These are phyloP conservation scores for Phytophthora meadii DNA, from an alignment of 352 stramenopile species.

Conservation along the genomic window DNA sequence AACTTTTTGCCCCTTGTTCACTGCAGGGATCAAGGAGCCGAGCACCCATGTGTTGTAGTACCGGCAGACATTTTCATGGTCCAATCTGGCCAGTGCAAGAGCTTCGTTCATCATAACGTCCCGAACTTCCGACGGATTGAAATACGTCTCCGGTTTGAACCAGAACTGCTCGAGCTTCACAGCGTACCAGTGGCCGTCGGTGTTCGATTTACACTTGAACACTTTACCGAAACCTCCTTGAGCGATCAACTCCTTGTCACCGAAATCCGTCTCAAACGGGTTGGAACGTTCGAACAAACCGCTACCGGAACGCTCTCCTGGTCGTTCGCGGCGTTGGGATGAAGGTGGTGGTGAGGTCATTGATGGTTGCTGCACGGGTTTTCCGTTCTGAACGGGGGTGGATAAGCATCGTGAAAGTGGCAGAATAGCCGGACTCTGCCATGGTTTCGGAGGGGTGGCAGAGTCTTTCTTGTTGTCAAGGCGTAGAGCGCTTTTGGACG, in stretches of 20 bases:
- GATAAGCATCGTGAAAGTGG: conserved; percentile 66
- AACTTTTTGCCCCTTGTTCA: conserved; percentile 33
- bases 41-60: conserved; percentile 91
- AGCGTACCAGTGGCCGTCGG: conserved; percentile 77
- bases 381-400: conserved; percentile 50
- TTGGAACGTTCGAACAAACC: conserved; percentile 71
- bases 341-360: conserved; percentile 15
- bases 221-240: conserved; percentile 83
- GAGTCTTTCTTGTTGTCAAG: conserved; percentile 24
- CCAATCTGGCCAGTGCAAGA: conserved; percentile 90
- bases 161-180: conserved; percentile 86
- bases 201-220: conserved; percentile 78
- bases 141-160: conserved; percentile 85
- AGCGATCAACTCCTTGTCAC: conserved; percentile 67
- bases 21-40: conserved; percentile 68
- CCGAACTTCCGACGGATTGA: conserved; percentile 82
- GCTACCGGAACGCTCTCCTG: conserved; percentile 36
- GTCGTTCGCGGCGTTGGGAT: conserved; percentile 28
- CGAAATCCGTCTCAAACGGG: conserved; percentile 84
- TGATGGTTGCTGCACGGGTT: conserved; percentile 10
- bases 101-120: conserved; percentile 94
- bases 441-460: conserved; percentile 28
- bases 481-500: conserved; percentile 7
- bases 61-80: conserved; percentile 95
- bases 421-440: conserved; percentile 39